Base-by-base conservation (phyloP, 768 basidiomycete genomes). In the Termitomyces sp. region DNA sequence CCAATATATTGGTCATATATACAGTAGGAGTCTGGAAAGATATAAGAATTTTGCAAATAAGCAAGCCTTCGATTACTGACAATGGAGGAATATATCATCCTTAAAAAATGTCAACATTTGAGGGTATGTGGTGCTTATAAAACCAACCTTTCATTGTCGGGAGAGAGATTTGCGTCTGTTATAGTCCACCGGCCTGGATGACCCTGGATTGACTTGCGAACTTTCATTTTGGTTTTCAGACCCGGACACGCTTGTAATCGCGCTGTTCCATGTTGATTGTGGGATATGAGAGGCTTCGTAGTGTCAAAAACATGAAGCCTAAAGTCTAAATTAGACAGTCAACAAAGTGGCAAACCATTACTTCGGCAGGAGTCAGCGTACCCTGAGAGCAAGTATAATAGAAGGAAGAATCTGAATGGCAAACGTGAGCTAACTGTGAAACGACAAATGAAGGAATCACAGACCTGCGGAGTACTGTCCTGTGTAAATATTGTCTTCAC, bases 301-400 rank as follows among this genome's bases (percentile, higher is more conserved):
- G 84, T 88, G 65, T 90, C 88, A 64, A 93, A 99, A 4, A 99
- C 79, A 66, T 97, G 90, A 24, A 98, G 74, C 37, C 82, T 82
- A 65, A 95, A 98, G 68, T 96, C 93, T 89, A 68, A 43, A 21
- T 15, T 32, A 50, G 34, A 43, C 9, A 9, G n/a, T 54, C 7
- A 45, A 40, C n/a, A 28, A 46, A 30, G 19, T n/a, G n/a, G n/a
- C 3, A 14, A 21, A 10, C 0, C 24, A 22, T 3, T 4, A 3
- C 24, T 37, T 53, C 22, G 3, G 40, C 54, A n/a, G 7, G 34
- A 38, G 28, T 34, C n/a, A 11, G 55, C 65, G 51, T 55, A 88
- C 88, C 89, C 80, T 90, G 87, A 44, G 82, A 84, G 62, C 94
- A 96, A 3, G 94, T 93, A 68, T 97, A 98, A 67, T 90, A 98